These are phyloP conservation scores for Leccinellum albellum DNA, from an alignment of 768 basidiomycete species.

Conservation along the genomic window DNA sequence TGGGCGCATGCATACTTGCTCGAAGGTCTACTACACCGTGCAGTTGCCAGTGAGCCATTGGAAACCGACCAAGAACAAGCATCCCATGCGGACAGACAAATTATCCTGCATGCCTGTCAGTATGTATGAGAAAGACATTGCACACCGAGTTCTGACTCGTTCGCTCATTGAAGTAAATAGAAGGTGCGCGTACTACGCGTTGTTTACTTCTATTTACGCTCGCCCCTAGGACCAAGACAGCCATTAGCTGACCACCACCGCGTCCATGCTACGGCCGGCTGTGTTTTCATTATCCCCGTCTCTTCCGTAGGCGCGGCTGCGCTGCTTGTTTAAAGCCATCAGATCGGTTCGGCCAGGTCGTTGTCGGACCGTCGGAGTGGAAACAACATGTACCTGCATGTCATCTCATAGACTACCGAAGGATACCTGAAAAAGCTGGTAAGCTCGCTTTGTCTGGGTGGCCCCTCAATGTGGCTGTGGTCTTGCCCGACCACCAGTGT, in stretches of 20 bases:
- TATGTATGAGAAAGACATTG: too few relatives aligned
- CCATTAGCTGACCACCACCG: conserved; percentile 6
- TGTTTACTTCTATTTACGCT: conserved; percentile 15
- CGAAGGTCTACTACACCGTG: too few relatives aligned
- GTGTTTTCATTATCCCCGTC: background rate
- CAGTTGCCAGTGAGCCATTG: too few relatives aligned
- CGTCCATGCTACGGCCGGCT: background rate
- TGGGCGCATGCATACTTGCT: too few relatives aligned
- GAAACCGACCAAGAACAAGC: too few relatives aligned
- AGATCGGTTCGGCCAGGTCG: background rate
- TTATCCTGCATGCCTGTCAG: too few relatives aligned
- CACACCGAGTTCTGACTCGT: too few relatives aligned
- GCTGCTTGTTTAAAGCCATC: conserved; percentile 1
- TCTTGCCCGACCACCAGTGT: conserved; percentile 1
- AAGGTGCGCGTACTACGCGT: background rate
- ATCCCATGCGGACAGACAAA: too few relatives aligned
- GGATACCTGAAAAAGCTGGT: conserved; percentile 8
- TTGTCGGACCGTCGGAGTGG: background rate
- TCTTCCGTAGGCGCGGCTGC: background rate
- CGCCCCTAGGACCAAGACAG: conserved; percentile 3
- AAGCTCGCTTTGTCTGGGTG: background rate
- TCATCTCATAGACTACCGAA: background rate
- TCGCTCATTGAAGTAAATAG: too few relatives aligned
- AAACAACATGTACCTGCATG: background rate
- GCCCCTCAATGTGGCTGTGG: conserved; percentile 1